Evolutionary conservation across 345 rosid species (phyloP).

Genomic region (Schrenkiella parvula): DNA sequence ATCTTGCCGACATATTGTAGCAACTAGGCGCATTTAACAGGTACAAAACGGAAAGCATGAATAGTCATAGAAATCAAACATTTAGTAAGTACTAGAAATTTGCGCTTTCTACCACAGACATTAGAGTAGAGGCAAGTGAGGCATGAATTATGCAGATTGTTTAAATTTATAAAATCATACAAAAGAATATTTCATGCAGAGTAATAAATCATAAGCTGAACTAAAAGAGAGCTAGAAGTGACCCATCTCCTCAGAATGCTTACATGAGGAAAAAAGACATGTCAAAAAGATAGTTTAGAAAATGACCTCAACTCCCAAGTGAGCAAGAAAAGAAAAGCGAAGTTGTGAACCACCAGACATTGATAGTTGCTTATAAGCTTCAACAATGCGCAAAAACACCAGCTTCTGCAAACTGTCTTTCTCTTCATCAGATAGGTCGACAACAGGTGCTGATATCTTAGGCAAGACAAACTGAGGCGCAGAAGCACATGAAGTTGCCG

Average conservation of each 20-base stretch:
- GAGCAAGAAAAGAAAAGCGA: slow-evolving; percentile 78
- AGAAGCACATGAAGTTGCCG: slow-evolving; percentile 51
- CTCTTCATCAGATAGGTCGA: slow-evolving; percentile 67
- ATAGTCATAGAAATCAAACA: not conserved
- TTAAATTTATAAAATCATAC: not conserved
- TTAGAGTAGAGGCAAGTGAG: slow-evolving; percentile 8
- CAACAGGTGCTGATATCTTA: slow-evolving; percentile 88
- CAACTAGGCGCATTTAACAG: not conserved
- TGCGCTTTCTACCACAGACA: slow-evolving; percentile 2
- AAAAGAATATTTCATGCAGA: not conserved
- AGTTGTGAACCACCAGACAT: slow-evolving; percentile 76
- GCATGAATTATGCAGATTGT: slow-evolving; percentile 9
- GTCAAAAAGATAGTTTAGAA: slow-evolving; percentile 13
- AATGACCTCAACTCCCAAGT: slow-evolving; percentile 80
- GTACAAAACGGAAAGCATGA: not conserved
- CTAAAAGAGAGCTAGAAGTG: slow-evolving; percentile 5
- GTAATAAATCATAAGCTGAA: not conserved
- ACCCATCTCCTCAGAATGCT: not conserved
- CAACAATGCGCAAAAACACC: slow-evolving; percentile 65
- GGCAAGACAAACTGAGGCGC: slow-evolving; percentile 57
- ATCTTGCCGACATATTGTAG: slow-evolving; percentile 9
- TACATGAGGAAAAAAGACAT: not conserved
- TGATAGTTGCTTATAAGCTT: slow-evolving; percentile 76
- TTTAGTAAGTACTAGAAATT: not conserved
- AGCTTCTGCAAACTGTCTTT: slow-evolving; percentile 75